phyloP scores from a whole-genome alignment of 2,329 filamentous ascomycete species.

The Fusarium irregulare region DNA sequence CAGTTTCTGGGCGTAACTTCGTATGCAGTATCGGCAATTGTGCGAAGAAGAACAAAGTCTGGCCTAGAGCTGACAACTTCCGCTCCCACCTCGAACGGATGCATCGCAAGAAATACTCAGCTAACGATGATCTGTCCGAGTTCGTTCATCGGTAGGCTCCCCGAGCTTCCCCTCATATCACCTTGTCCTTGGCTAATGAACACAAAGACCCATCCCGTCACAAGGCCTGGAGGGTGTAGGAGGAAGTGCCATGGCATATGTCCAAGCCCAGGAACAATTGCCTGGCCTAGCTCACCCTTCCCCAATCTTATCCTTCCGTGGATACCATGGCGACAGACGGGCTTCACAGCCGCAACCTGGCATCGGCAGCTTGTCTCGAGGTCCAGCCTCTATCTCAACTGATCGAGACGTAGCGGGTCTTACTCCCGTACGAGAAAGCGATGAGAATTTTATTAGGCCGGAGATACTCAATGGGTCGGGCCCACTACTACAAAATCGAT shows the following conservation, averaged over 20 bases:
- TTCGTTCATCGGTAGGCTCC: constrained; percentile 47
- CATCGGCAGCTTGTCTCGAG: constrained; percentile 16
- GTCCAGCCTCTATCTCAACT: constrained; percentile 15
- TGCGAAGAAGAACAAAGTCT: constrained; percentile 66
- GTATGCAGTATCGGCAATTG: constrained; percentile 45
- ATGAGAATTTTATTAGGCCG: constrained; percentile 32
- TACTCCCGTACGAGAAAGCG: constrained; percentile 32
- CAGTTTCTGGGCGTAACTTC: constrained; percentile 39
- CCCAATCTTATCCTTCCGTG: constrained; percentile 8
- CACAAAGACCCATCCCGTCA: constrained; percentile 19
- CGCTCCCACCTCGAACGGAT: constrained; percentile 79
- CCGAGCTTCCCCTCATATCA: background rate
- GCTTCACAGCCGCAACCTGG: constrained; percentile 15
- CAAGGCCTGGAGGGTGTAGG: constrained; percentile 46
- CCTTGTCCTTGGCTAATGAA: constrained; percentile 3
- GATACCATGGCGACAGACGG: constrained; percentile 11
- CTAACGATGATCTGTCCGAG: constrained; percentile 54
- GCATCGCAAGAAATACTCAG: constrained; percentile 60
- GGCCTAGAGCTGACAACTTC: constrained; percentile 89
- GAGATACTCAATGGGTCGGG: constrained; percentile 16
- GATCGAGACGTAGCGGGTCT: constrained; percentile 31
- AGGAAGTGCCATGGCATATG: constrained; percentile 42
- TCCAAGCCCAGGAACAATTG: constrained; percentile 31
- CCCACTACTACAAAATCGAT: constrained; percentile 1
- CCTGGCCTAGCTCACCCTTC: constrained; percentile 31